Percentiles rank a stretch among this genome's conserved stretches.
These are phyloP conservation scores for Chlorella sorokiniana DNA, from an alignment of 139 green algal genomes.

Conservation along the genomic window DNA sequence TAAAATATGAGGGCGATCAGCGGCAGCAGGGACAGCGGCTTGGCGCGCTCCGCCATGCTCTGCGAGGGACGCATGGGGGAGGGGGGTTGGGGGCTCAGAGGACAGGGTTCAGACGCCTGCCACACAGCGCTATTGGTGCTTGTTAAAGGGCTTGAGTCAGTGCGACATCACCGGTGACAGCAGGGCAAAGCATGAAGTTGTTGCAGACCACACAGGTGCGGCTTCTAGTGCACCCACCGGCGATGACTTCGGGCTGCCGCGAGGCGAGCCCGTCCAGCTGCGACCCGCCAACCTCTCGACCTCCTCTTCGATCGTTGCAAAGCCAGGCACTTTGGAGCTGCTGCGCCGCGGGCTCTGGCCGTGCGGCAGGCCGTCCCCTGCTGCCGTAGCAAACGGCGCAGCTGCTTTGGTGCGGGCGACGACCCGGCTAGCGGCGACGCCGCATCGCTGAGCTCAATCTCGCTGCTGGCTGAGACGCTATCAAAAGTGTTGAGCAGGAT, in stretches of 20 bases:
- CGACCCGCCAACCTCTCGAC: not conserved
- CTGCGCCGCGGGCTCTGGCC: not conserved
- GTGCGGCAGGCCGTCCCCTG: not conserved
- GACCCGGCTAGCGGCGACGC: not conserved
- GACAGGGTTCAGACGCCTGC: not conserved
- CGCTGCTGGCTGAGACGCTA: not conserved
- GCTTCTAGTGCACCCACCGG: too few relatives aligned
- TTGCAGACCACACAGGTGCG: too few relatives aligned
- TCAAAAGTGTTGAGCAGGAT: constrained; percentile 5
- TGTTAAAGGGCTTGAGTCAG: too few relatives aligned
- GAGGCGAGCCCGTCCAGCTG: not conserved
- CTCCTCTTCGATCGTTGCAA: constrained; percentile 14
- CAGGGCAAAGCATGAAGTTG: too few relatives aligned
- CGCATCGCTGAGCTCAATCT: constrained; percentile 20
- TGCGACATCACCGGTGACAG: too few relatives aligned
- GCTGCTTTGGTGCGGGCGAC: not conserved
- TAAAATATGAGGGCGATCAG: constrained; percentile 96
- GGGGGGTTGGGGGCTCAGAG: not conserved
- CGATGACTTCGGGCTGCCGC: too few relatives aligned
- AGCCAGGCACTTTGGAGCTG: not conserved
- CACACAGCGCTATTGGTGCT: too few relatives aligned
- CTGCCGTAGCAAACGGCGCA: not conserved
- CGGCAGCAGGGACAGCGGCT: constrained; percentile 81
- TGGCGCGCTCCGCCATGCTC: constrained; percentile 21
- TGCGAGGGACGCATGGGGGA: not conserved